phyloP scores from a whole-genome alignment of 495 filamentous ascomycete genomes.

The Endocarpon pusillum region DNA sequence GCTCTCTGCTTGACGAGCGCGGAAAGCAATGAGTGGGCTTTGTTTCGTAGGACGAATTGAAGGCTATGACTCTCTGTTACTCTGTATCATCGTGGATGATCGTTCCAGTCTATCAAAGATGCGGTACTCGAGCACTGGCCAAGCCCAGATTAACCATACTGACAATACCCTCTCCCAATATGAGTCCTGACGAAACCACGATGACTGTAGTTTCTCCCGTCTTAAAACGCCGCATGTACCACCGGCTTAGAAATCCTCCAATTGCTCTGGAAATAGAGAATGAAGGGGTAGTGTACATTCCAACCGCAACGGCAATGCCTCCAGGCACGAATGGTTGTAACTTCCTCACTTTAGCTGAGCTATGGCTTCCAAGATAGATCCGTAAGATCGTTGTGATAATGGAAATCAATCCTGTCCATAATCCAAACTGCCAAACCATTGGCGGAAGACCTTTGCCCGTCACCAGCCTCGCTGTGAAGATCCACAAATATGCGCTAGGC shows the following conservation, averaged over 20 bases:
- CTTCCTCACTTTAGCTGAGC: slow-evolving; percentile 14
- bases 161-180: slow-evolving; percentile 83
- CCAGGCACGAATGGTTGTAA: slow-evolving; percentile 49
- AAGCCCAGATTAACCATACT: slow-evolving; percentile 83
- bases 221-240: slow-evolving; percentile 41
- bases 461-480: slow-evolving; percentile 88
- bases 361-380: slow-evolving; percentile 28
- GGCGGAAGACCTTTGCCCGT: slow-evolving; percentile 76
- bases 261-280: slow-evolving; percentile 84
- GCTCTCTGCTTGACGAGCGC: no score
- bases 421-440: slow-evolving; percentile 63
- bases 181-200: slow-evolving; percentile 57
- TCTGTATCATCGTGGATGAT: no score
- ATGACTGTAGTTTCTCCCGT: slow-evolving; percentile 43
- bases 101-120: slow-evolving; percentile 38
- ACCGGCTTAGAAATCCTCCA: slow-evolving; percentile 74
- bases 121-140: slow-evolving; percentile 63
- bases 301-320: slow-evolving; percentile 89
- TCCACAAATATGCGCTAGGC: slow-evolving; percentile 90
- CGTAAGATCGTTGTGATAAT: slow-evolving; percentile 49
- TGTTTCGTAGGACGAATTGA: no score
- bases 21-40: no score
- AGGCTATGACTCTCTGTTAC: no score
- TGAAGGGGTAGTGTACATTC: slow-evolving; percentile 94
- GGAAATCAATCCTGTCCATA: slow-evolving; percentile 52